phyloP scores from a whole-genome alignment of 1,139 yeast genomes.

The Hanseniaspora gamundiae region DNA sequence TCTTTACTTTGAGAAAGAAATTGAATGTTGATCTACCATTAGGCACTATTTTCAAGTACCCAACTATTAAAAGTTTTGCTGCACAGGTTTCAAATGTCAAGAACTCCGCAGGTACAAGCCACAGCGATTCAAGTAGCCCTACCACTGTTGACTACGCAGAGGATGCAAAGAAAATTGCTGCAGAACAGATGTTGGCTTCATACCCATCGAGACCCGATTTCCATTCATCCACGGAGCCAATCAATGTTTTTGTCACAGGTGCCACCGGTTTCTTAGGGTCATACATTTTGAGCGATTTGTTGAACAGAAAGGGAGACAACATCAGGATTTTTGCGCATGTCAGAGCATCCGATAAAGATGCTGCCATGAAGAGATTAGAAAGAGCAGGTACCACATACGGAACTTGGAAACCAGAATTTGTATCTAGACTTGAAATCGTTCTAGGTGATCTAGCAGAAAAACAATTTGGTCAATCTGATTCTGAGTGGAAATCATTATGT shows the following conservation, averaged over 20 bases:
- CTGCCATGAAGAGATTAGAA: slow-evolving; percentile 66
- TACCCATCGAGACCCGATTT: slow-evolving; percentile 25
- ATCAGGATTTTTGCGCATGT: slow-evolving; percentile 77
- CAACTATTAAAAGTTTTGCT: slow-evolving; percentile 74
- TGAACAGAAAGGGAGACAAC: slow-evolving; percentile 36
- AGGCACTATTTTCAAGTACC: slow-evolving; percentile 79
- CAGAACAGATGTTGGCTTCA: slow-evolving; percentile 32
- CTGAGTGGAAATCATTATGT: slow-evolving; percentile 46
- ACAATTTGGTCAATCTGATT: slow-evolving; percentile 56
- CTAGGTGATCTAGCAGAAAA: slow-evolving; percentile 69
- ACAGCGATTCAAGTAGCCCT: slow-evolving; percentile 12
- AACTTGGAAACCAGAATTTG: slow-evolving; percentile 57
- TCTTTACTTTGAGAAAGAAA: slow-evolving; percentile 74
- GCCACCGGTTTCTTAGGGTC: slow-evolving; percentile 95
- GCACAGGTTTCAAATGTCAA: slow-evolving; percentile 45
- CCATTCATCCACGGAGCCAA: slow-evolving; percentile 24
- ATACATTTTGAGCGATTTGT: slow-evolving; percentile 64
- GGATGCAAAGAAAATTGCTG: slow-evolving; percentile 56
- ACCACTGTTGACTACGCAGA: slow-evolving; percentile 46
- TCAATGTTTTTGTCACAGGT: slow-evolving; percentile 83
- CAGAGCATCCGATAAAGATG: slow-evolving; percentile 57
- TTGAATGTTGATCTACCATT: slow-evolving; percentile 74
- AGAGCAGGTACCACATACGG: slow-evolving; percentile 79
- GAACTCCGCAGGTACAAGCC: slow-evolving; percentile 7
- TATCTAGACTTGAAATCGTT: slow-evolving; percentile 50